These are phyloP conservation scores for Phytophthora vignae DNA, from an alignment of 352 stramenopile species.

Conservation along the genomic window DNA sequence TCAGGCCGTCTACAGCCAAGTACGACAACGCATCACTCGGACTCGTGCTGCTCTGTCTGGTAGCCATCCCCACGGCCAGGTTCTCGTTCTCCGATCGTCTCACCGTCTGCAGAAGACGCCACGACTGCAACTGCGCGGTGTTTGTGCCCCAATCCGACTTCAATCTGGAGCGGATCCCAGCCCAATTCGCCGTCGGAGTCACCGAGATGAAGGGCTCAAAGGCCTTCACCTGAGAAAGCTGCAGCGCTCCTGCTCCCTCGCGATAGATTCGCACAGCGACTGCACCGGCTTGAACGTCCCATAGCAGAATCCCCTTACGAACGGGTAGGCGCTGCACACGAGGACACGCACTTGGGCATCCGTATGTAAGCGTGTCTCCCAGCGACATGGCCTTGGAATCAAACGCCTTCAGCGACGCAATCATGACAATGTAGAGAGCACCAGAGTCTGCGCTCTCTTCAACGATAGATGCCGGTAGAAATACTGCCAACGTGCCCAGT, in stretches of 20 bases:
- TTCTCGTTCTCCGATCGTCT: constrained; percentile 70
- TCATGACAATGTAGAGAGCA: constrained; percentile 34
- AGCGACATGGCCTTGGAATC: constrained; percentile 15
- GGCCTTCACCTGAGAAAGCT: constrained; percentile 61
- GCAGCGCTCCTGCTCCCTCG: constrained; percentile 42
- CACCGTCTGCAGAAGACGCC: constrained; percentile 61
- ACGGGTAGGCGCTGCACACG: constrained; percentile 33
- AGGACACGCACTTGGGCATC: constrained; percentile 60
- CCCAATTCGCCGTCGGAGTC: constrained; percentile 51
- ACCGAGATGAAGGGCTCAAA: constrained; percentile 59
- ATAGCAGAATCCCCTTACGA: constrained; percentile 53
- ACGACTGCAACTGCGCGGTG: constrained; percentile 46
- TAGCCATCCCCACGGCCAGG: constrained; percentile 61
- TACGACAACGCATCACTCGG: constrained; percentile 45
- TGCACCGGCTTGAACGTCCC: constrained; percentile 54
- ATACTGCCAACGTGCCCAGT: constrained; percentile 62
- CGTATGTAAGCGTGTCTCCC: constrained; percentile 31
- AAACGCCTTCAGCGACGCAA: constrained; percentile 49
- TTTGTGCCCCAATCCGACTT: constrained; percentile 57
- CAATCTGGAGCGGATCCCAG: constrained; percentile 51
- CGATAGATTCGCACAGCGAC: constrained; percentile 63
- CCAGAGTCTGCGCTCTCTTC: constrained; percentile 3
- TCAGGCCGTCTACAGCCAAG: constrained; percentile 61
- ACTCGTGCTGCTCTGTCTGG: constrained; percentile 67
- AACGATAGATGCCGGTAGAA: constrained; percentile 46